Evolutionary conservation across 768 basidiomycete species (phyloP), one percentile per base, ranked within the genome.

Genomic region (Leccinum sublutescens): DNA sequence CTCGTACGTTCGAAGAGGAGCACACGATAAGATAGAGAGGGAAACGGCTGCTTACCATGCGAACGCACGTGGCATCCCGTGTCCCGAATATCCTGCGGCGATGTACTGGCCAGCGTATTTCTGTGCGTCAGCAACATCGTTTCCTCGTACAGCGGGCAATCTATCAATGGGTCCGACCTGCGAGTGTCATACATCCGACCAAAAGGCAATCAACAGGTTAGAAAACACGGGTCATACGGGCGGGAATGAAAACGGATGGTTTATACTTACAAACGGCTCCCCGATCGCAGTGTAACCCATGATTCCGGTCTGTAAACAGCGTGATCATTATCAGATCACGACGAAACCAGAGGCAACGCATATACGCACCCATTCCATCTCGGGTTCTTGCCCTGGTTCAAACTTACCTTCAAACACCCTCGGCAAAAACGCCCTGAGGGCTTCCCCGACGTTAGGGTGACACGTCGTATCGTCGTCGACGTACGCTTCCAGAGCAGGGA

Each of bases 51-150:
- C 50, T 33, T 5, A 66, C 89, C 88, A 90, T 31, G 81, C 84
- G 69, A 81, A 91, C 0, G 87, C 83, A 5, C 88, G 82, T 4
- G 90, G 84, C 89, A 93, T 92, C 0, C 91, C 91, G 62, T 92
- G 91, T 1, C 91, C 91, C 0, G 83, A 78, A 64, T 83, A 91
- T 3, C 89, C 91, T 0, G 85, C 89, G 7, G 85, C 77, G 14
- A 92, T 83, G 66, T 83, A 91, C 61, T 91, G 89, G 0, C 87
- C 87, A 7, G 77, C 64, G 57, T 78, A 79, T 40, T 40, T 40
- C 10, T 40, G 17, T 4, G 40, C 2, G 1, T 65, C 56, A 5
- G 67, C 65, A 4, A 54, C 56, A n/a, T 70, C 58, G 8, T 58
- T 55, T 1, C 62, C 61, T 11, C 66, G 65, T 29, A 7, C 33